Conservation (phyloP, 2,329 filamentous ascomycete species). For the Tolypocladium ophioglossoides region DNA sequence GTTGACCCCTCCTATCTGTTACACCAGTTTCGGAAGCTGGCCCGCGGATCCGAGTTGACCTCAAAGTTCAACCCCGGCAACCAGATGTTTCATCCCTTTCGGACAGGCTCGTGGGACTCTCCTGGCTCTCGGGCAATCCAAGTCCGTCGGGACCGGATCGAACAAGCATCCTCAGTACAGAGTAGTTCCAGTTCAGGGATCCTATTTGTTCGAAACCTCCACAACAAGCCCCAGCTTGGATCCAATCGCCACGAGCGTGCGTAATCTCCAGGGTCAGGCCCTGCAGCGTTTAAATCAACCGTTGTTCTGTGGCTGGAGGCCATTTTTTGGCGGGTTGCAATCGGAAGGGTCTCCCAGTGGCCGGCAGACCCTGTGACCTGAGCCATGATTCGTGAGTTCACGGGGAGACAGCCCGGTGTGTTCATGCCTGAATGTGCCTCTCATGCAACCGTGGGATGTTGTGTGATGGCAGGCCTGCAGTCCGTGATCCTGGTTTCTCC, state of each 20-base stretch:
- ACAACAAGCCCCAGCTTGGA: neutral
- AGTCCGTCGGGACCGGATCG: neutral
- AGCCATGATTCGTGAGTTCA: neutral
- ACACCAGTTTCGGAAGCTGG: neutral
- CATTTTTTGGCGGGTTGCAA: neutral
- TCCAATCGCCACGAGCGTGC: neutral
- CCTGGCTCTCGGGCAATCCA: neutral
- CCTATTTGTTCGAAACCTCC: neutral
- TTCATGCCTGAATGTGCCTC: neutral
- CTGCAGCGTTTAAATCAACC: slow-evolving; percentile 1
- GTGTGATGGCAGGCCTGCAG: neutral
- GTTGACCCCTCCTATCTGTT: neutral
- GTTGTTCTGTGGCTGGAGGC: too few species aligned
- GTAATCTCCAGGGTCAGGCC: neutral
- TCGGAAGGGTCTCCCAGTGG: neutral
- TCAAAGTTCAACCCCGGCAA: neutral
- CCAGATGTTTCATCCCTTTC: neutral
- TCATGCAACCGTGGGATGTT: neutral
- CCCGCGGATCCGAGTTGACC: neutral
- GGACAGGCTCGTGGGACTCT: neutral
- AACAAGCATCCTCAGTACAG: neutral
- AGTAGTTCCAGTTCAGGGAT: neutral
- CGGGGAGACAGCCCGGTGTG: neutral
- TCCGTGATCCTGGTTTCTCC: too few species aligned
- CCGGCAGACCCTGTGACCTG: neutral